Percentiles rank a stretch among this genome's conserved stretches.
Evolutionary conservation across 768 basidiomycete species (phyloP).

Genomic region (Gloeostereum incarnatum): DNA sequence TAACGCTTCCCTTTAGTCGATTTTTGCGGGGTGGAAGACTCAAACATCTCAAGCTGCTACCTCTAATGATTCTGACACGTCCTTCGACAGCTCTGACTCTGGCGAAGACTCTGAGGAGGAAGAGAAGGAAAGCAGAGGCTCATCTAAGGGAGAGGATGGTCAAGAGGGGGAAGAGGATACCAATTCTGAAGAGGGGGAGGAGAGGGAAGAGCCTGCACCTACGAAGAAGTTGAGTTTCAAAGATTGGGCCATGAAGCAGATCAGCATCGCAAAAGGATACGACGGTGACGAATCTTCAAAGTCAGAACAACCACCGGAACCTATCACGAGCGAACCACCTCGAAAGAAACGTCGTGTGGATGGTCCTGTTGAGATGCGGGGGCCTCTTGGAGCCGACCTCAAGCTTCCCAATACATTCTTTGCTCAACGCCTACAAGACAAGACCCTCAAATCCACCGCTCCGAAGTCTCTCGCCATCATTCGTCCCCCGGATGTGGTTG

Average conservation of each 20-base stretch:
- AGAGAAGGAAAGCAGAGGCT: slow-evolving; percentile 12
- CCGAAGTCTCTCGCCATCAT: slow-evolving; percentile 42
- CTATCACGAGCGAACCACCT: slow-evolving; percentile 11
- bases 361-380: slow-evolving; percentile 40
- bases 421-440: slow-evolving; percentile 33
- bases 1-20: slow-evolving; percentile 15
- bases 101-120: slow-evolving; percentile 39
- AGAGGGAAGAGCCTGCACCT: slow-evolving; percentile 14
- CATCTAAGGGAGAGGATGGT: slow-evolving; percentile 8
- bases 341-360: slow-evolving; percentile 41
- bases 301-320: slow-evolving; percentile 6
- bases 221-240: slow-evolving; percentile 63
- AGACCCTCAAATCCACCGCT: slow-evolving; percentile 8
- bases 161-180: slow-evolving; percentile 8
- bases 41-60: slow-evolving; percentile 13
- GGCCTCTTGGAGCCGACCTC: slow-evolving; percentile 73
- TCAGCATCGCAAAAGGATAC: slow-evolving; percentile 38
- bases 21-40: slow-evolving; percentile 44
- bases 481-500: slow-evolving; percentile 65
- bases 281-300: slow-evolving; percentile 11
- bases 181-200: slow-evolving; percentile 9
- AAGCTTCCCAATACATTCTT: slow-evolving; percentile 60
- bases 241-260: slow-evolving; percentile 80
- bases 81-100: slow-evolving; percentile 76
- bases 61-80: slow-evolving; percentile 39